These are phyloP conservation scores for Amaranthus tricolor DNA, from an alignment of 179 eudicot species.

Conservation along the genomic window DNA sequence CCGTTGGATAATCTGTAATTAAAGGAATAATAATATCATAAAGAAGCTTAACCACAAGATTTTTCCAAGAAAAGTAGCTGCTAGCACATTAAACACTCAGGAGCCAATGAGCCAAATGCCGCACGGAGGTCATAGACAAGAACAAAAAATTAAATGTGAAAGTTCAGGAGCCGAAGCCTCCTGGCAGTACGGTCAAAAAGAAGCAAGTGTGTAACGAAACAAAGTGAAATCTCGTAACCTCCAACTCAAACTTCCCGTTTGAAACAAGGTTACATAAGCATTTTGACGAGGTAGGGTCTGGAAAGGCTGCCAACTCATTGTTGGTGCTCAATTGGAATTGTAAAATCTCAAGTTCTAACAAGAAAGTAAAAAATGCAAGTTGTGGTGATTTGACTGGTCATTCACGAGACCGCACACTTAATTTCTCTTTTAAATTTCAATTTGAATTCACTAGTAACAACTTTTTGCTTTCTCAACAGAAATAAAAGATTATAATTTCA, in stretches of 20 bases:
- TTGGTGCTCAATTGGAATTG: neutral
- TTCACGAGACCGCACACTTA: neutral
- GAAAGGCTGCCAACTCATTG: neutral
- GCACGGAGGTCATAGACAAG: neutral
- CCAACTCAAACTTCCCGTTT: neutral
- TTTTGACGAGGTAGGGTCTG: neutral
- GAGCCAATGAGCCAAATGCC: neutral
- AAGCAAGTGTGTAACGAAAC: neutral
- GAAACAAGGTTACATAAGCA: neutral
- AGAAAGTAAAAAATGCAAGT: neutral
- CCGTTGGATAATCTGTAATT: slow-evolving; percentile 77
- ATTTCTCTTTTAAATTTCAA: neutral
- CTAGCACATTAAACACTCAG: neutral
- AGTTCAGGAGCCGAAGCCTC: neutral
- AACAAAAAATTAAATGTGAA: neutral
- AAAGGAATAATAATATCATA: slow-evolving; percentile 17
- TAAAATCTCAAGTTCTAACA: neutral
- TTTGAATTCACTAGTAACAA: neutral
- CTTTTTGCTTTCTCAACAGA: neutral
- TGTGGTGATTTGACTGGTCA: neutral
- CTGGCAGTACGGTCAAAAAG: neutral
- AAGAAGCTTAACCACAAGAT: slow-evolving; percentile 13
- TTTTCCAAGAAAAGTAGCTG: neutral
- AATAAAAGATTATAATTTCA: neutral
- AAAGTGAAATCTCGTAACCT: neutral